Conservation (phyloP, 108 stramenopile species). For the Cyclotella cryptica region DNA sequence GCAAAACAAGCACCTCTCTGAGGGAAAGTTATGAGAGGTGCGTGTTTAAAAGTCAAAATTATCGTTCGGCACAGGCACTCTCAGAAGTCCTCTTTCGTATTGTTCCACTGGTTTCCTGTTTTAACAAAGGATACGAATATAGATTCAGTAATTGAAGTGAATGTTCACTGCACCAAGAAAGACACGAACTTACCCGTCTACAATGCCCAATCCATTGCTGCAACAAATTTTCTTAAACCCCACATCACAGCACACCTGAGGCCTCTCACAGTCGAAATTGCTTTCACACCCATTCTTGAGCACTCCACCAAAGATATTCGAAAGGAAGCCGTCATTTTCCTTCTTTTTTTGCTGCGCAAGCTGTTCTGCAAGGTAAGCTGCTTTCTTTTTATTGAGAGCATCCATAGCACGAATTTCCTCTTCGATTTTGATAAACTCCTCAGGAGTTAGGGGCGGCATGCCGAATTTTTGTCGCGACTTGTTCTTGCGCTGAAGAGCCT, state of each 20-base stretch:
- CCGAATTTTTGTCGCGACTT: conserved; percentile 77
- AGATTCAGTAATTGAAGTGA: not conserved
- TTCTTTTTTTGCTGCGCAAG: conserved; percentile 45
- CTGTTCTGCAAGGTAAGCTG: conserved; percentile 38
- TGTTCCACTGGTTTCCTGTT: conserved; percentile 38
- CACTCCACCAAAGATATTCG: conserved; percentile 73
- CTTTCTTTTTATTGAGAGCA: conserved; percentile 59
- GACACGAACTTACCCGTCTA: conserved; percentile 25
- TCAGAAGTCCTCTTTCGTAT: not conserved
- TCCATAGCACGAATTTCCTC: conserved; percentile 66
- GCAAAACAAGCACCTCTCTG: not conserved
- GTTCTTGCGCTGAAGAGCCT: conserved; percentile 74
- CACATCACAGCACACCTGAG: conserved; percentile 88
- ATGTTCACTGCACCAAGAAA: not conserved
- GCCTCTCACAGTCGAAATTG: conserved; percentile 82
- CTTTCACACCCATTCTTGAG: conserved; percentile 79
- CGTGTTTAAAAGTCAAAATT: not conserved
- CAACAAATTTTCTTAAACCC: conserved; percentile 88
- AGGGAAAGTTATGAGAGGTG: not conserved
- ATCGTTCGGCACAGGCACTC: not conserved
- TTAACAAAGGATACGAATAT: not conserved
- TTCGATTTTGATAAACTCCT: conserved; percentile 76
- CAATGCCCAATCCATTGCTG: conserved; percentile 52
- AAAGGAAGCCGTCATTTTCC: conserved; percentile 59
- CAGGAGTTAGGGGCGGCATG: conserved; percentile 70